A percentile compares a stretch with the other conserved stretches of the same genome.
Evolutionary conservation across 768 basidiomycete genomes (phyloP).

Genomic region (Kwoniella shandongensis): DNA sequence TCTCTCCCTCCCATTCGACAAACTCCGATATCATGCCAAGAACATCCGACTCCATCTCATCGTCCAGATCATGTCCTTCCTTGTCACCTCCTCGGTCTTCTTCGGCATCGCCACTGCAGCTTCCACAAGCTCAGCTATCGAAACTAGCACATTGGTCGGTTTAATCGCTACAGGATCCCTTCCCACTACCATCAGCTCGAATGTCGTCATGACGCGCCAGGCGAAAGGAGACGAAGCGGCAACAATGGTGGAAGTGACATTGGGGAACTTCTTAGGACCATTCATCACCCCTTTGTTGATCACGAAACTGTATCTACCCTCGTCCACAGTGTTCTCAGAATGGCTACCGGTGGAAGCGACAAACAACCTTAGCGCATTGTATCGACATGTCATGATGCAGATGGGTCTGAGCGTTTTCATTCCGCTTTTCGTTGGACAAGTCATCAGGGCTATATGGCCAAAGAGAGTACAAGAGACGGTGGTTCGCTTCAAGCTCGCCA

Average conservation of each 20-base stretch:
- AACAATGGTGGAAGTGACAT: constrained; percentile 46
- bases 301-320: constrained; percentile 35
- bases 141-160: constrained; percentile 40
- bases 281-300: constrained; percentile 49
- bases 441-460: constrained; percentile 40
- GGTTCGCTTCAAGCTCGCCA: constrained; percentile 32
- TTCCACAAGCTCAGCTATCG: constrained; percentile 16
- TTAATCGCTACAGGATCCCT: constrained; percentile 40
- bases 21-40: constrained; percentile 30
- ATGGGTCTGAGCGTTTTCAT: constrained; percentile 48
- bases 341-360: constrained; percentile 40
- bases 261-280: constrained; percentile 49
- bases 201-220: constrained; percentile 50
- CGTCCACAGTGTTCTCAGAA: constrained; percentile 22
- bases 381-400: constrained; percentile 25
- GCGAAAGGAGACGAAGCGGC: constrained; percentile 49
- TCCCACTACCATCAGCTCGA: constrained; percentile 23
- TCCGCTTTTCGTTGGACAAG: constrained; percentile 49
- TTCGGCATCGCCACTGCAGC: constrained; percentile 39
- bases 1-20: constrained; percentile 41
- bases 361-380: constrained; percentile 14
- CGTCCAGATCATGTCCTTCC: constrained; percentile 46
- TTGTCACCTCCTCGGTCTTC: constrained; percentile 46
- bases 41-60: constrained; percentile 48
- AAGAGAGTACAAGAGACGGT: constrained; percentile 31